Percentiles rank a stretch among this genome's conserved stretches.
These are phyloP conservation scores for Crithidia expoeki DNA, from an alignment of 208 protist species.

Conservation along the genomic window DNA sequence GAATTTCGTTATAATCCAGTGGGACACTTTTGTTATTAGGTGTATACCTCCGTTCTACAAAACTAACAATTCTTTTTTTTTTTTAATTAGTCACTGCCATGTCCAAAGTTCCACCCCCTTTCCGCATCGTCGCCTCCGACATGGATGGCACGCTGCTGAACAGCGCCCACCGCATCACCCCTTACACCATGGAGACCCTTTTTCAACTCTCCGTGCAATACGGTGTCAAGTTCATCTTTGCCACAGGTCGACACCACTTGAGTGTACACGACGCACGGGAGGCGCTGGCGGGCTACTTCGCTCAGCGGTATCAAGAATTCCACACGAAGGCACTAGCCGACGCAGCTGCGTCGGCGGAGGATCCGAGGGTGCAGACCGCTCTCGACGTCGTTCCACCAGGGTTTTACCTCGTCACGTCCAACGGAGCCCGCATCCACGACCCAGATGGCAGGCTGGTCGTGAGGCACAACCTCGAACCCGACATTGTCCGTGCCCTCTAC, in stretches of 20 bases:
- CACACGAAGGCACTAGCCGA: neutral
- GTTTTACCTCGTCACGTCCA: slow-evolving; percentile 71
- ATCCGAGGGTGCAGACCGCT: neutral
- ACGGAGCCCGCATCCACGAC: slow-evolving; percentile 69
- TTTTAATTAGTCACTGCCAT: neutral
- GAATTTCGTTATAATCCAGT: no score
- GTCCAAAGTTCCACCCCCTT: slow-evolving; percentile 9
- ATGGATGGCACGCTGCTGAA: slow-evolving; percentile 75
- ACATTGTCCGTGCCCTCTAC: slow-evolving; percentile 59
- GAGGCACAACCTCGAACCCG: slow-evolving; percentile 48
- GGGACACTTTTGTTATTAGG: no score
- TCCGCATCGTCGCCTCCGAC: slow-evolving; percentile 63
- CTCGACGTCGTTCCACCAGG: slow-evolving; percentile 7
- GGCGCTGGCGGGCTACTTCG: slow-evolving; percentile 38
- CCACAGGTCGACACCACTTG: slow-evolving; percentile 57
- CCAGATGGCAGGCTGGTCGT: slow-evolving; percentile 44
- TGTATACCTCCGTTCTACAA: no score
- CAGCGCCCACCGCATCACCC: slow-evolving; percentile 32
- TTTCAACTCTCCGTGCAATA: slow-evolving; percentile 40
- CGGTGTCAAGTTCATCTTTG: slow-evolving; percentile 53
- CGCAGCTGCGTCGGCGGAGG: neutral
- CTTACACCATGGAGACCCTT: slow-evolving; percentile 48
- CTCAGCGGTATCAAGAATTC: slow-evolving; percentile 11
- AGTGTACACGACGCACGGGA: slow-evolving; percentile 30
- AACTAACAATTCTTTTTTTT: no score